Evolutionary conservation across 2,329 filamentous ascomycete species (phyloP).

Genomic region (Nigrograna mackinnonii): DNA sequence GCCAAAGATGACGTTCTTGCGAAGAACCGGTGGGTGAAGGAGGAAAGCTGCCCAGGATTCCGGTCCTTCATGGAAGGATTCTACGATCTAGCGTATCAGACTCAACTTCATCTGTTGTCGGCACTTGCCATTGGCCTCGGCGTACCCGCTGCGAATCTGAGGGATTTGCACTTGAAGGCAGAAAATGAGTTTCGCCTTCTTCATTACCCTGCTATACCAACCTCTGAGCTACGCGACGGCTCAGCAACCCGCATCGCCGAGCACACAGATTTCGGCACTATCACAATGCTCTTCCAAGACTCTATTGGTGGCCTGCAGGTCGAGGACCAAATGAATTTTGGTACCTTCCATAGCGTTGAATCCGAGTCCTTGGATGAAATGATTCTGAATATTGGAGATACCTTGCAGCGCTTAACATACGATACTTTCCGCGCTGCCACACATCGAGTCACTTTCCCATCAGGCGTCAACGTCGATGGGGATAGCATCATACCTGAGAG

Average conservation of each 20-base stretch:
- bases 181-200: slow-evolving; percentile 61
- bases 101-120: slow-evolving; percentile 77
- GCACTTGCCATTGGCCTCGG: slow-evolving; percentile 77
- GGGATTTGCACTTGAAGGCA: slow-evolving; percentile 63
- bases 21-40: not conserved
- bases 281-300: slow-evolving; percentile 47
- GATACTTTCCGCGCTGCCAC: not conserved
- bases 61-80: slow-evolving; percentile 71
- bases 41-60: slow-evolving; percentile 48
- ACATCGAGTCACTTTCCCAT: not conserved
- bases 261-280: slow-evolving; percentile 64
- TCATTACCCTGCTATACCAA: slow-evolving; percentile 66
- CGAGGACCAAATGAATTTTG: not conserved
- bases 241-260: slow-evolving; percentile 66
- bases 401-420: not conserved
- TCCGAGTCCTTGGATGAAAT: not conserved
- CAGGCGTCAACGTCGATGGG: not conserved
- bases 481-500: not conserved
- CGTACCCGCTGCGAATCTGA: slow-evolving; percentile 70
- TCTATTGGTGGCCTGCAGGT: slow-evolving; percentile 58
- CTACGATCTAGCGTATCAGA: slow-evolving; percentile 66
- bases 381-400: not conserved
- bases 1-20: not conserved
- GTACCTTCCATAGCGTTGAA: not conserved
- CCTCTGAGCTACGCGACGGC: slow-evolving; percentile 58